Percentiles rank a stretch among this genome's conserved stretches.
These are phyloP conservation scores for Septoria petroselini DNA, from an alignment of 2,329 filamentous ascomycete genomes.

Conservation along the genomic window DNA sequence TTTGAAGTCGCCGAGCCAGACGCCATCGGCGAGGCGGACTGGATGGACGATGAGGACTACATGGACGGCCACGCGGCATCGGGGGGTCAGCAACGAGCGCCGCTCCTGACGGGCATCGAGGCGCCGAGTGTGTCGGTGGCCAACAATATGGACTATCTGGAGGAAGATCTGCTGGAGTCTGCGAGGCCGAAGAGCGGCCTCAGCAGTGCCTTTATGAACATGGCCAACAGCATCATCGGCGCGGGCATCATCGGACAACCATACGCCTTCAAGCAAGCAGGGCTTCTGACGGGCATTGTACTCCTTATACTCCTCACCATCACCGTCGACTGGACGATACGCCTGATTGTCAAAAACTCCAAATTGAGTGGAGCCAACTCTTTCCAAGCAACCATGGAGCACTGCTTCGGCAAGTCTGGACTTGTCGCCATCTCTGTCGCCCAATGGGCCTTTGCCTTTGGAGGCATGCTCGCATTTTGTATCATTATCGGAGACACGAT, in stretches of 20 bases:
- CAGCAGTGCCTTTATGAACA: slow-evolving; percentile 94
- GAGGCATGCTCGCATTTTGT: slow-evolving; percentile 96
- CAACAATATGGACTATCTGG: slow-evolving; percentile 52
- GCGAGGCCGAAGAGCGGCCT: slow-evolving; percentile 80
- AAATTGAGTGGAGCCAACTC: slow-evolving; percentile 91
- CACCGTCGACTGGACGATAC: slow-evolving; percentile 94
- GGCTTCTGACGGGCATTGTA: slow-evolving; percentile 73
- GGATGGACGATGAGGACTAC: slow-evolving; percentile 62
- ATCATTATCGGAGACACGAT: slow-evolving; percentile 97
- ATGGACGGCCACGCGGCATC: slow-evolving; percentile 43
- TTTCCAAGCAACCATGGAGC: slow-evolving; percentile 92
- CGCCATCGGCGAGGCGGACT: slow-evolving; percentile 33
- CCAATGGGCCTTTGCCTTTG: slow-evolving; percentile 98
- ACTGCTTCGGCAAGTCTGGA: slow-evolving; percentile 86
- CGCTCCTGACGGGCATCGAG: slow-evolving; percentile 78
- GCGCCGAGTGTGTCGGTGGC: slow-evolving; percentile 74
- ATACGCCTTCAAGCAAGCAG: slow-evolving; percentile 92
- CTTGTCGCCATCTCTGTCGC: slow-evolving; percentile 86
- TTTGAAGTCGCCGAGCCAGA: slow-evolving; percentile 57
- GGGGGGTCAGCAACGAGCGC: slow-evolving; percentile 53
- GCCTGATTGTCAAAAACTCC: slow-evolving; percentile 93
- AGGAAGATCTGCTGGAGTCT: slow-evolving; percentile 52
- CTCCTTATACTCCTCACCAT: slow-evolving; percentile 77
- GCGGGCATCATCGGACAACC: slow-evolving; percentile 75
- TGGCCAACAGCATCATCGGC: slow-evolving; percentile 97